A percentile compares a stretch with the other conserved stretches of the same genome.
Conservation (phyloP, 2,329 filamentous ascomycete species). For the Raffaelea arxii region DNA sequence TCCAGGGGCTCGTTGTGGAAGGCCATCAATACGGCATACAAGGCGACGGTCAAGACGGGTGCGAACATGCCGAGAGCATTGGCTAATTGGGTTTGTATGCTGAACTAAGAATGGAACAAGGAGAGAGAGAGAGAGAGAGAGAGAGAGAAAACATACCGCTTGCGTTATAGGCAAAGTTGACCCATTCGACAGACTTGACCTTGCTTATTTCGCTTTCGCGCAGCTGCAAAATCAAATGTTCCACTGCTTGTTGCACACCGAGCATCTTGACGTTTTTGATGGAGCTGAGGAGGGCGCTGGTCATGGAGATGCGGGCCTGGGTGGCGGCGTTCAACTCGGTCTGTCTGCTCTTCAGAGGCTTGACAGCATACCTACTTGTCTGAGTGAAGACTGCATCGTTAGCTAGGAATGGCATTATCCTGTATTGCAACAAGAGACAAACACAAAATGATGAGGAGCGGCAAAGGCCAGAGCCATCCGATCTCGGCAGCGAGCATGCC, state of each 20-base stretch:
- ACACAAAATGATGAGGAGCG: constrained; percentile 30
- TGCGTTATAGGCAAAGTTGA: constrained; percentile 30
- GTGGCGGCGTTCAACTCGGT: constrained; percentile 30
- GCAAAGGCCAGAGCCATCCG: constrained; percentile 31
- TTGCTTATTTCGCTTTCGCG: constrained; percentile 22
- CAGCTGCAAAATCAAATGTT: constrained; percentile 15
- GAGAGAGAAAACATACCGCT: constrained; percentile 27
- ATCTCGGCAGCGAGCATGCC: constrained; percentile 27
- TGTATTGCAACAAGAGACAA: constrained; percentile 10
- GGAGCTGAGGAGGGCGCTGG: constrained; percentile 22
- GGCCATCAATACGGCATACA: constrained; percentile 22
- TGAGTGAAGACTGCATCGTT: constrained; percentile 26
- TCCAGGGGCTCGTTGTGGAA: constrained; percentile 17
- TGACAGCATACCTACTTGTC: constrained; percentile 29
- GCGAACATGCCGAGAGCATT: constrained; percentile 32
- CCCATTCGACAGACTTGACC: constrained; percentile 26
- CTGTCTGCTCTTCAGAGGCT: constrained; percentile 23
- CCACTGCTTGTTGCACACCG: constrained; percentile 18
- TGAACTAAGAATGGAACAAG: neutral
- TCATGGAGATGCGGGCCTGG: constrained; percentile 27
- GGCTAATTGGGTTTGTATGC: constrained; percentile 16
- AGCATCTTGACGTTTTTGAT: constrained; percentile 33
- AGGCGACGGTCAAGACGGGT: constrained; percentile 25
- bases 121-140: too few species aligned
- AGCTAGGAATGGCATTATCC: neutral